phyloP scores from a whole-genome alignment of 805 yeast genomes.

The Ogataea philodendri region DNA sequence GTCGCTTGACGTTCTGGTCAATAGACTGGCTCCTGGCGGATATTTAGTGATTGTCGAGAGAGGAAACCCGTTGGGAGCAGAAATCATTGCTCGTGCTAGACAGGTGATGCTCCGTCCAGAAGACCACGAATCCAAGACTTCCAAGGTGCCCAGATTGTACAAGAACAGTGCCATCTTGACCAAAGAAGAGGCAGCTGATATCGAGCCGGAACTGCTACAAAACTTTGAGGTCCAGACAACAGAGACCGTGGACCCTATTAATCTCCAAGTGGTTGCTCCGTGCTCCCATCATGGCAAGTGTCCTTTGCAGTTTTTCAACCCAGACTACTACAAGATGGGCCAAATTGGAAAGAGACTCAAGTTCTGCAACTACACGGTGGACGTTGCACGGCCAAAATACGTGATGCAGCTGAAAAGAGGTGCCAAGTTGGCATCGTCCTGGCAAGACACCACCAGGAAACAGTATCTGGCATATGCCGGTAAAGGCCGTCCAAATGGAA shows the following conservation, averaged over 20 bases:
- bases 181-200: conserved; percentile 23
- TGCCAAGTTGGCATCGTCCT: conserved; percentile 61
- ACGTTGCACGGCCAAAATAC: conserved; percentile 73
- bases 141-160: conserved; percentile 71
- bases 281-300: conserved; percentile 86
- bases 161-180: conserved; percentile 44
- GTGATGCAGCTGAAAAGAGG: conserved; percentile 87
- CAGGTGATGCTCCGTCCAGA: conserved; percentile 90
- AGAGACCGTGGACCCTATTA: conserved; percentile 33
- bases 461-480: conserved; percentile 52
- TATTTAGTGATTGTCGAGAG: conserved; percentile 77
- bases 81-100: conserved; percentile 83
- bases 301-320: conserved; percentile 79
- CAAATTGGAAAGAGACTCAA: conserved; percentile 57
- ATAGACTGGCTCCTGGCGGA: conserved; percentile 73
- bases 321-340: conserved; percentile 55
- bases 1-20: conserved; percentile 56
- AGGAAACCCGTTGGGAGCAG: conserved; percentile 89
- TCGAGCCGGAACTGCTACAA: conserved; percentile 29
- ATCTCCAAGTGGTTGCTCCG: conserved; percentile 76
- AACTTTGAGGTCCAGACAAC: conserved; percentile 23
- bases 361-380: conserved; percentile 74
- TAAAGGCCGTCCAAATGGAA: conserved; percentile 74
- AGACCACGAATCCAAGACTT: conserved; percentile 48
- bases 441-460: conserved; percentile 62